A percentile compares a stretch with the other conserved stretches of the same genome.
Evolutionary conservation across 1,284 basidiomycete genomes (phyloP).

Genomic region (Athelia sp.): DNA sequence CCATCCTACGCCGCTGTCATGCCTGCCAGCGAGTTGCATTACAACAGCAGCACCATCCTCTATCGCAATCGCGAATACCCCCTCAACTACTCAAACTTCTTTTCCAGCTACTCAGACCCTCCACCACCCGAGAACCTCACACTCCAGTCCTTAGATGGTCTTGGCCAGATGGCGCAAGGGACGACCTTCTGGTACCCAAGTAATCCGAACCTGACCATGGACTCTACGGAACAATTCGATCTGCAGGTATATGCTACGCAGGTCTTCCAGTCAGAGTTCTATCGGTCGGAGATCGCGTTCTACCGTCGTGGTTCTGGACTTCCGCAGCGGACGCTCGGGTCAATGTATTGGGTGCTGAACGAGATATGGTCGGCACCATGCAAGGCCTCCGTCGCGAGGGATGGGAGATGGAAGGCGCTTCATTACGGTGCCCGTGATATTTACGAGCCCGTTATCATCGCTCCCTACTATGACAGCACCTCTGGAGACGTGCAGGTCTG

Average conservation of each 20-base stretch:
- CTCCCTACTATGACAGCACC: constrained; percentile 27
- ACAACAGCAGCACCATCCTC: constrained; percentile 38
- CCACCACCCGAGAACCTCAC: constrained; percentile 21
- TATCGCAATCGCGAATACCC: constrained; percentile 41
- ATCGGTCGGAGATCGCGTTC: constrained; percentile 39
- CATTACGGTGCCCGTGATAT: constrained; percentile 31
- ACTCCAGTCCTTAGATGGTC: constrained; percentile 23
- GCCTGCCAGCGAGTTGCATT: constrained; percentile 14
- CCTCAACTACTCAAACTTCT: constrained; percentile 29
- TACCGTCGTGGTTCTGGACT: constrained; percentile 36
- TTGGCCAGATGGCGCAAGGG: constrained; percentile 33
- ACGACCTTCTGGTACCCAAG: constrained; percentile 33
- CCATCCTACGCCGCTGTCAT: constrained; percentile 14
- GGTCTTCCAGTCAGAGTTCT: constrained; percentile 35
- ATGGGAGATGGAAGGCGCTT: constrained; percentile 42
- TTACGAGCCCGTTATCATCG: constrained; percentile 32
- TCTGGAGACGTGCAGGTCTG: constrained; percentile 20
- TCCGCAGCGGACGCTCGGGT: constrained; percentile 38
- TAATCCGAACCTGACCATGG: constrained; percentile 23
- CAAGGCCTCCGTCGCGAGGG: constrained; percentile 40
- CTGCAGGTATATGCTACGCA: constrained; percentile 36
- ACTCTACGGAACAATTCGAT: no score
- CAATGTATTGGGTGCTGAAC: constrained; percentile 43
- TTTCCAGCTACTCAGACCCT: constrained; percentile 32
- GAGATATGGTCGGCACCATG: constrained; percentile 43